A percentile compares a stretch with the other conserved stretches of the same genome.
phyloP scores from a whole-genome alignment of 768 basidiomycete genomes.

The Cantharellus anzutake region DNA sequence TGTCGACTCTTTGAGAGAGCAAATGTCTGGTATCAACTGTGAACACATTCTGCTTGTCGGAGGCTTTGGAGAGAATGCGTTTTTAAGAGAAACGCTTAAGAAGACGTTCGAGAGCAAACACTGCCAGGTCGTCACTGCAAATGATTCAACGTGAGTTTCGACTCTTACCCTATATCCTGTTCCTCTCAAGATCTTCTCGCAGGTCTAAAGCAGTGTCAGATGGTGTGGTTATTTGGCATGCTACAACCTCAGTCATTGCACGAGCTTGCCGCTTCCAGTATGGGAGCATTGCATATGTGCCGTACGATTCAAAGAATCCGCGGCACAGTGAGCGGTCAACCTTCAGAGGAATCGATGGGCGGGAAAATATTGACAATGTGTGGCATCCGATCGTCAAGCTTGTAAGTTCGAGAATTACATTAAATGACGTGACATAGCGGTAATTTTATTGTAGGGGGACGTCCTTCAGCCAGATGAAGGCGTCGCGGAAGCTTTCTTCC shows the following conservation, averaged over 20 bases:
- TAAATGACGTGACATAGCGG: not conserved
- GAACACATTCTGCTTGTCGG: not conserved
- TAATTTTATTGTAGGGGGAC: not conserved
- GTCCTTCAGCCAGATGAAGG: not conserved
- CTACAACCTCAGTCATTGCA: too few species aligned
- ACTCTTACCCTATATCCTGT: not conserved
- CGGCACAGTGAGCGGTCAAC: not conserved
- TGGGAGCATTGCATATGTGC: conserved; percentile 11
- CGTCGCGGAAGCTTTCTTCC: not conserved
- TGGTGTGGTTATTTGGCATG: too few species aligned
- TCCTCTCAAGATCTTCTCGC: conserved; percentile 19
- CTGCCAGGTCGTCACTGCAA: not conserved
- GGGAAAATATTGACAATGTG: not conserved
- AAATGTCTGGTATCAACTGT: not conserved
- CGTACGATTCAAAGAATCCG: not conserved
- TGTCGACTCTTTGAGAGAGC: too few species aligned
- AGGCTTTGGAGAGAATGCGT: too few species aligned
- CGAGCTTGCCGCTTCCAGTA: too few species aligned
- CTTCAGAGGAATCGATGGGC: not conserved
- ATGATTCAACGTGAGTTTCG: not conserved
- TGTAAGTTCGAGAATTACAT: not conserved
- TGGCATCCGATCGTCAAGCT: not conserved
- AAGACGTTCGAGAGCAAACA: not conserved
- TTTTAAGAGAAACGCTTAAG: not conserved
- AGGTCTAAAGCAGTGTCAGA: conserved; percentile 62